A percentile compares a stretch with the other conserved stretches of the same genome.
Evolutionary conservation across 805 yeast species (phyloP).

Genomic region (Candida ascalaphidarum): DNA sequence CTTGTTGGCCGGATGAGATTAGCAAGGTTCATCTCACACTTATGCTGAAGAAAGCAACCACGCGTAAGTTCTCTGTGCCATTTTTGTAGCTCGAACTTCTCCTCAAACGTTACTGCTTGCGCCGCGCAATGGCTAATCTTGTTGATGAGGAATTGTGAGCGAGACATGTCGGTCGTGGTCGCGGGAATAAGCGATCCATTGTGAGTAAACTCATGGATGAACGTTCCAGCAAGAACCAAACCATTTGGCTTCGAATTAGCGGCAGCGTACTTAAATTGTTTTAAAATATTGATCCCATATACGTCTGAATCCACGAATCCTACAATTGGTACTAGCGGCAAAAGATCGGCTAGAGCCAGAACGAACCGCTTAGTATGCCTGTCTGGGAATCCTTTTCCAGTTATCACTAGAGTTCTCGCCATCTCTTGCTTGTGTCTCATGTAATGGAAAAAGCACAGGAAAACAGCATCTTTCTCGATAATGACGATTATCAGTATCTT

Average conservation of each 20-base stretch:
- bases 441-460: constrained; percentile 21
- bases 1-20: no score
- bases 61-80: constrained; percentile 44
- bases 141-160: no score
- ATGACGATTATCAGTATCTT: constrained; percentile 12
- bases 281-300: constrained; percentile 3
- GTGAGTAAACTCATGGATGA: no score
- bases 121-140: no score
- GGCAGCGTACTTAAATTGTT: not conserved
- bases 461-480: constrained; percentile 34
- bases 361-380: constrained; percentile 6
- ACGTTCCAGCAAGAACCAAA: no score
- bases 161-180: no score
- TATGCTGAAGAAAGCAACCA: constrained; percentile 39
- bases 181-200: no score
- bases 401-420: constrained; percentile 2
- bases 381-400: constrained; percentile 11
- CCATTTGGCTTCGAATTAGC: not conserved
- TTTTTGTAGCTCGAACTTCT: no score
- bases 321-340: constrained; percentile 3
- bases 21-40: constrained; percentile 52
- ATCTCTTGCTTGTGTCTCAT: constrained; percentile 2
- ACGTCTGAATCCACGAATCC: constrained; percentile 11
- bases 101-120: no score
- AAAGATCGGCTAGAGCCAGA: constrained; percentile 1